These are phyloP conservation scores for Chytriomyces confervae DNA, from an alignment of 192 early-diverging fungal genomes.

Conservation along the genomic window DNA sequence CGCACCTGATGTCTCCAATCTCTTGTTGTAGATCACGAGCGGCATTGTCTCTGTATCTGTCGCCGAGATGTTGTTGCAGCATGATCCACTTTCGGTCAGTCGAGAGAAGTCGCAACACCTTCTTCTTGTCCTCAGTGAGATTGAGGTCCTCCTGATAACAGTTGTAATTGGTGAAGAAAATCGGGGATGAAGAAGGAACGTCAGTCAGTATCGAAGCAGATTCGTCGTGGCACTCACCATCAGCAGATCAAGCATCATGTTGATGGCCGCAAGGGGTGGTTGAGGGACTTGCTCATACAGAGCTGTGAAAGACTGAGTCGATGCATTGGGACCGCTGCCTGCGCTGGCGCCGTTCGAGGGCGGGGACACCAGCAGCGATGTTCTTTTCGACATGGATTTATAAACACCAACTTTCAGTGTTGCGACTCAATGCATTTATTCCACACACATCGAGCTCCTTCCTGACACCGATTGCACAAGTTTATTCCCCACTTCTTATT, in stretches of 20 bases:
- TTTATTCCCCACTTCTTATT: too few relatives aligned
- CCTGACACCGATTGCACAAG: too few relatives aligned
- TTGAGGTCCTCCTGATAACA: slow-evolving; percentile 54
- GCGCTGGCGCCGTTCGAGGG: background rate
- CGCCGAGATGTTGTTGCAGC: slow-evolving; percentile 55
- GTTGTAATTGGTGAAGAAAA: too few relatives aligned
- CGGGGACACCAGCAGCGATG: background rate
- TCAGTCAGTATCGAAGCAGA: background rate
- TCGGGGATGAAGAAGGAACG: background rate
- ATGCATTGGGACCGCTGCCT: background rate
- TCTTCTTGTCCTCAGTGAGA: slow-evolving; percentile 59
- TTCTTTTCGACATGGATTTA: background rate
- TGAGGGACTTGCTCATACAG: slow-evolving; percentile 32
- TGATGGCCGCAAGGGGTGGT: slow-evolving; percentile 48
- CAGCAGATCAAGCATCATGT: slow-evolving; percentile 58
- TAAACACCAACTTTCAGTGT: too few relatives aligned
- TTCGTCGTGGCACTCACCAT: slow-evolving; percentile 40
- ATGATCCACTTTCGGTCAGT: slow-evolving; percentile 59
- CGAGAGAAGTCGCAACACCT: slow-evolving; percentile 46
- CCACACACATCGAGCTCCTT: too few relatives aligned
- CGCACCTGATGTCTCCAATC: slow-evolving; percentile 42
- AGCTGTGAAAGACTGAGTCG: slow-evolving; percentile 14
- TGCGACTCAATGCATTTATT: too few relatives aligned
- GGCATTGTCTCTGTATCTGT: slow-evolving; percentile 50
- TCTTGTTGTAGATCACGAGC: slow-evolving; percentile 47